phyloP scores from a whole-genome alignment of 805 yeast genomes.

The Schizosaccharomyces cryophilus region DNA sequence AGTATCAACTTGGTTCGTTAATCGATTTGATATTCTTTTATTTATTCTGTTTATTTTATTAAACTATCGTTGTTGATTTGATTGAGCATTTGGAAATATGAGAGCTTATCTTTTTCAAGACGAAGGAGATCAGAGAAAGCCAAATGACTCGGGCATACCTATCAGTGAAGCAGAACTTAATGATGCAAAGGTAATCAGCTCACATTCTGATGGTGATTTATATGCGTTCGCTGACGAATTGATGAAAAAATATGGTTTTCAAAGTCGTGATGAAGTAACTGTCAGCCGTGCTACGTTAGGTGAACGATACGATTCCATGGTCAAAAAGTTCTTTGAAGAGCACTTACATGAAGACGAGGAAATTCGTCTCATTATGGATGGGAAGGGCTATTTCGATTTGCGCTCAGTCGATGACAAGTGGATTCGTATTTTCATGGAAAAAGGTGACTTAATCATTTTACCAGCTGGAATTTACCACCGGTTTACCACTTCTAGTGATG shows the following conservation, averaged over 20 bases:
- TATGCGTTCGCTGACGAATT: slow-evolving; percentile 26
- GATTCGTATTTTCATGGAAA: slow-evolving; percentile 45
- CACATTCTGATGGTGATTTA: slow-evolving; percentile 16
- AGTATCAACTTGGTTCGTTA: too few species aligned
- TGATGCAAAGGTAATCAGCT: slow-evolving; percentile 45
- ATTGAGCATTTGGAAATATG: slow-evolving; percentile 12
- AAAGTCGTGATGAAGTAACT: slow-evolving; percentile 37
- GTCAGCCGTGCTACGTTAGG: background rate
- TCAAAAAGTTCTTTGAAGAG: slow-evolving; percentile 44
- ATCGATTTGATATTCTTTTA: too few species aligned
- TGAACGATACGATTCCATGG: slow-evolving; percentile 37
- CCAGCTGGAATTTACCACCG: slow-evolving; percentile 93
- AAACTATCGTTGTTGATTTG: background rate
- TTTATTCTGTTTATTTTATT: background rate
- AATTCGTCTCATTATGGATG: slow-evolving; percentile 69
- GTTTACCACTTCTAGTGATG: slow-evolving; percentile 44
- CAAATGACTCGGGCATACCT: slow-evolving; percentile 43
- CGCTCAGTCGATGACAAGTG: slow-evolving; percentile 40
- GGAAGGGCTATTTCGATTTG: slow-evolving; percentile 80
- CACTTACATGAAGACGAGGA: slow-evolving; percentile 95
- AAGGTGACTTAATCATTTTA: slow-evolving; percentile 34
- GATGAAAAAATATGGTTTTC: slow-evolving; percentile 49
- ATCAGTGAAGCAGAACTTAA: slow-evolving; percentile 28
- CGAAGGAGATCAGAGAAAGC: slow-evolving; percentile 33
- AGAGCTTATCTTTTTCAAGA: slow-evolving; percentile 43